Evolutionary conservation across 352 stramenopile genomes (phyloP).

Genomic region (Pythium guiyangense): DNA sequence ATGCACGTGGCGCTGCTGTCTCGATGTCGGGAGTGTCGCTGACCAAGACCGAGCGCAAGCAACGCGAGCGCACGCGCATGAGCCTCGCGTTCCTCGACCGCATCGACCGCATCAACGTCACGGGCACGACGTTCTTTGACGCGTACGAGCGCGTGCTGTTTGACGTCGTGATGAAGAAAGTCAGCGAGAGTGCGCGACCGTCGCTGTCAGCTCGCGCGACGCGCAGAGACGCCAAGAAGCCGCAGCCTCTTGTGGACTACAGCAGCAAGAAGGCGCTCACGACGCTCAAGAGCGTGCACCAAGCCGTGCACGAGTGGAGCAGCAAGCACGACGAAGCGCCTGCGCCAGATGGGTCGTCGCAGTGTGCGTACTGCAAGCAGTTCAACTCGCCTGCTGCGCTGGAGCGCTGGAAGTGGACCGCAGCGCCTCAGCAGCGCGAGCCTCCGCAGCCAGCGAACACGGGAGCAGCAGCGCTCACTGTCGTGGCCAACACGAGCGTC

Average conservation of each 20-base stretch:
- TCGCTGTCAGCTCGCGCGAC: neutral
- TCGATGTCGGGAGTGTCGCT: no score
- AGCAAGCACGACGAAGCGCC: neutral
- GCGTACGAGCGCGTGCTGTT: neutral
- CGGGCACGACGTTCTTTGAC: no score
- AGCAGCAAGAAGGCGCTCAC: neutral
- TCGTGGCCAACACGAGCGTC: neutral
- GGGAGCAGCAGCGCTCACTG: neutral
- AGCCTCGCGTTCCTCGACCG: neutral
- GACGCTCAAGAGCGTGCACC: conserved; percentile 2
- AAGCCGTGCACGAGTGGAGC: neutral
- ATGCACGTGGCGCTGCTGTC: neutral
- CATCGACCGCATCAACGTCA: neutral
- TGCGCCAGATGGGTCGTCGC: no score
- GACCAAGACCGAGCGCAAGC: neutral
- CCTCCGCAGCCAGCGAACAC: neutral
- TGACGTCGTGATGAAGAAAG: neutral
- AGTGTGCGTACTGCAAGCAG: conserved; percentile 4
- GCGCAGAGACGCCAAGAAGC: conserved; percentile 1
- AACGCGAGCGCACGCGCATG: neutral
- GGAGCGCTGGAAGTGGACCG: conserved; percentile 1
- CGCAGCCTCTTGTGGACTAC: conserved; percentile 1
- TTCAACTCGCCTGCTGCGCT: conserved; percentile 6
- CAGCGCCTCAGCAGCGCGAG: neutral
- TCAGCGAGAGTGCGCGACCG: no score